These are phyloP conservation scores for Teratosphaeria pseudoeucalypti DNA, from an alignment of 2,329 filamentous ascomycete species.

Conservation along the genomic window DNA sequence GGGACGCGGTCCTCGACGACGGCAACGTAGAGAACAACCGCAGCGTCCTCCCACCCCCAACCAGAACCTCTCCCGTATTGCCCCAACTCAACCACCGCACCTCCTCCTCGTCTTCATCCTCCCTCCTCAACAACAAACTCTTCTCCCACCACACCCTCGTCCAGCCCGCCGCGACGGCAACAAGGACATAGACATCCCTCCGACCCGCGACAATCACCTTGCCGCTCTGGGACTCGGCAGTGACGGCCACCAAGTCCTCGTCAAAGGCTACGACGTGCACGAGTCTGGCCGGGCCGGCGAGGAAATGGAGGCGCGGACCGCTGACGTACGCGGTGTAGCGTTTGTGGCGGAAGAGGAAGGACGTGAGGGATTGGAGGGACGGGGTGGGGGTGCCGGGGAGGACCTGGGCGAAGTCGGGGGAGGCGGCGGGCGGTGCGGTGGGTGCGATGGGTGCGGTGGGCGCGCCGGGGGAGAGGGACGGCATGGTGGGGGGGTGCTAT, in stretches of 20 bases:
- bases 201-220: constrained; percentile 72
- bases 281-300: constrained; percentile 62
- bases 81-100: constrained; percentile 74
- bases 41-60: constrained; percentile 57
- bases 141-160: constrained; percentile 63
- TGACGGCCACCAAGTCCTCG: constrained; percentile 60
- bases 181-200: constrained; percentile 62
- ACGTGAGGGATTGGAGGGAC: constrained; percentile 66
- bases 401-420: constrained; percentile 34
- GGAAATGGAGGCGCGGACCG: constrained; percentile 75
- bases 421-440: not conserved
- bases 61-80: constrained; percentile 68
- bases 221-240: constrained; percentile 70
- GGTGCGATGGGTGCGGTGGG: not conserved
- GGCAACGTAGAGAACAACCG: constrained; percentile 54
- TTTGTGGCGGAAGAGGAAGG: constrained; percentile 60
- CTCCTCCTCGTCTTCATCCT: constrained; percentile 33
- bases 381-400: constrained; percentile 69
- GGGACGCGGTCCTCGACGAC: constrained; percentile 17
- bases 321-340: constrained; percentile 79
- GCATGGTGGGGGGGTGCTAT: constrained; percentile 15
- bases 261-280: constrained; percentile 63
- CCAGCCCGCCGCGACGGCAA: constrained; percentile 61
- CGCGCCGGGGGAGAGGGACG: constrained; percentile 16
- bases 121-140: constrained; percentile 47